Conservation (phyloP, 2,329 filamentous ascomycete species). For the Dactylellina haptotyla region DNA sequence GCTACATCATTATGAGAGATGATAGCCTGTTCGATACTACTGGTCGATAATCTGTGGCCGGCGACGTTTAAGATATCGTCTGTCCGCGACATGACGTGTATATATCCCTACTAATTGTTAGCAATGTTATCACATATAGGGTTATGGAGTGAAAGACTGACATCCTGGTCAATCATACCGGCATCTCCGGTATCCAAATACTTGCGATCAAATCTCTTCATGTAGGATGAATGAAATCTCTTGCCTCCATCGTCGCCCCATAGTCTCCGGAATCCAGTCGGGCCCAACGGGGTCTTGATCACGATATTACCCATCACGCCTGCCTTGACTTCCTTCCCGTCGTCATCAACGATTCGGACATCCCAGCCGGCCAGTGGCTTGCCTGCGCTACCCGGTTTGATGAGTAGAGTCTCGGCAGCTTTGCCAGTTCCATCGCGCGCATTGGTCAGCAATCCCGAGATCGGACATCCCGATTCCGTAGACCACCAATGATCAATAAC, state of each 20-base stretch:
- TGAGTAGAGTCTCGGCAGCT: constrained; percentile 71
- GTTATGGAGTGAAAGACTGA: not conserved
- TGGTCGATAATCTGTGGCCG: constrained; percentile 87
- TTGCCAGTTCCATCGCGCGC: constrained; percentile 6
- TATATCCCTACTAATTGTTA: constrained; percentile 63
- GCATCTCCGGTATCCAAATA: constrained; percentile 95
- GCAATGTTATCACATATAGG: not conserved
- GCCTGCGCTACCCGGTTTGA: constrained; percentile 87
- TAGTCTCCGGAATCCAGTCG: constrained; percentile 84
- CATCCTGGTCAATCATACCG: constrained; percentile 81
- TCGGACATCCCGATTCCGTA: constrained; percentile 75
- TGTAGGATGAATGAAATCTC: constrained; percentile 84
- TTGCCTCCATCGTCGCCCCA: constrained; percentile 79
- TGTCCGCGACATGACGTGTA: constrained; percentile 71
- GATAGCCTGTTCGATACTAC: constrained; percentile 89
- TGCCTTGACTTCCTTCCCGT: constrained; percentile 74
- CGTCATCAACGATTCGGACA: constrained; percentile 82
- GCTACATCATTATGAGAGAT: constrained; percentile 80
- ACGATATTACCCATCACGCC: constrained; percentile 93
- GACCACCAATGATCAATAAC: constrained; percentile 81
- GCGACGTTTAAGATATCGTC: constrained; percentile 98
- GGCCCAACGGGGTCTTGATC: constrained; percentile 80
- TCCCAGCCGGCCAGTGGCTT: constrained; percentile 94
- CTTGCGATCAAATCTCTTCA: constrained; percentile 80
- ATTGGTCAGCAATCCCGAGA: constrained; percentile 65